These are phyloP conservation scores for Apiospora aurea DNA, from an alignment of 2,329 filamentous ascomycete genomes.

Conservation along the genomic window DNA sequence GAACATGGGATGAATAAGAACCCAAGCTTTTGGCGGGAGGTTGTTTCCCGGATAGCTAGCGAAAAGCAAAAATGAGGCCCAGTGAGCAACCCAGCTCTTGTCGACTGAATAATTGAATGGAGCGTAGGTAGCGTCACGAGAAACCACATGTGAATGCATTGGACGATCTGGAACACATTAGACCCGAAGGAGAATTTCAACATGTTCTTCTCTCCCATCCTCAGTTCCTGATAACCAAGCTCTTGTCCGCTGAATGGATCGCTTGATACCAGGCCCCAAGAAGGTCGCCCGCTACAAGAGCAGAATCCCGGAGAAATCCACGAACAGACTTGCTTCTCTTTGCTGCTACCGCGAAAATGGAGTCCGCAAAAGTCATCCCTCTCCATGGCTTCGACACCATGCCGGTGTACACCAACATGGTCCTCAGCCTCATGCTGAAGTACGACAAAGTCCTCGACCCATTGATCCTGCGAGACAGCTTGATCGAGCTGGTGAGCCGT, in stretches of 20 bases:
- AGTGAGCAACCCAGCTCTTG: neutral
- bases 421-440: neutral
- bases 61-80: neutral
- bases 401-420: conserved; percentile 14
- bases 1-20: conserved; percentile 10
- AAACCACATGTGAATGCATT: neutral
- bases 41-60: neutral
- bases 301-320: neutral
- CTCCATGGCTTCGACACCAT: conserved; percentile 1
- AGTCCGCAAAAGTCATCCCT: neutral
- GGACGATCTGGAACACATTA: neutral
- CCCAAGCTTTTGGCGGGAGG: neutral
- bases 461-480: neutral
- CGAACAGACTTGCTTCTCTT: neutral
- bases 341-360: neutral
- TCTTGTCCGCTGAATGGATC: neutral
- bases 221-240: neutral
- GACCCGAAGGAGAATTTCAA: neutral
- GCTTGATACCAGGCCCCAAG: too few relatives aligned
- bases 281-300: neutral
- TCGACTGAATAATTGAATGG: neutral
- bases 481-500: conserved; percentile 6
- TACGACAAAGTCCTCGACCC: conserved; percentile 9
- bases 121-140: neutral
- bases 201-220: neutral